phyloP scores from a whole-genome alignment of 176 grass and related monocot species.

The Zoysia pacifica region DNA sequence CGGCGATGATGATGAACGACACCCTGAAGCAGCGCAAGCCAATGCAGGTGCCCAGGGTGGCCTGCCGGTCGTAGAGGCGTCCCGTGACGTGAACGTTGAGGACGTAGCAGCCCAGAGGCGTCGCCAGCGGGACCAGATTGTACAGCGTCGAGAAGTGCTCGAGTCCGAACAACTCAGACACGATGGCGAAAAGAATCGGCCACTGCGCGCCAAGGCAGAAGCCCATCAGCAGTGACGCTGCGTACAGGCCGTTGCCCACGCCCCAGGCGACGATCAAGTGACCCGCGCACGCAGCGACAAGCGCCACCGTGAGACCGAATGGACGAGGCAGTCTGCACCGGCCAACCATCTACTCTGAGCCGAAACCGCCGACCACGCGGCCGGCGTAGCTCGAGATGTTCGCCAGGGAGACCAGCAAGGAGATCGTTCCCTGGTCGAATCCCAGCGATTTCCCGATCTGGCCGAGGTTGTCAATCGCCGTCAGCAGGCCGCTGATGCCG shows the following conservation, averaged over 20 bases:
- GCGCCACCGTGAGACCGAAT: constrained; percentile 28
- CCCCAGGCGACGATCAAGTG: constrained; percentile 74
- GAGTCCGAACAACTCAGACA: constrained; percentile 83
- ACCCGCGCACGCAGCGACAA: constrained; percentile 49
- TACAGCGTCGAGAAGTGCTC: constrained; percentile 91
- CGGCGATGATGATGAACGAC: too few relatives aligned
- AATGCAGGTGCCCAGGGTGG: too few relatives aligned
- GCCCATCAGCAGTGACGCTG: constrained; percentile 60
- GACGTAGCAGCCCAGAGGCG: constrained; percentile 64
- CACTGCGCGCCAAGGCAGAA: constrained; percentile 81
- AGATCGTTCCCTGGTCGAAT: constrained; percentile 47
- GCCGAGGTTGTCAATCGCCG: constrained; percentile 76
- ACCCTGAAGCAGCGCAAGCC: too few relatives aligned
- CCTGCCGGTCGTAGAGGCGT: too few relatives aligned
- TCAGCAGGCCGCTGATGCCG: constrained; percentile 70
- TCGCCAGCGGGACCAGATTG: constrained; percentile 70
- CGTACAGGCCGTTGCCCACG: constrained; percentile 48
- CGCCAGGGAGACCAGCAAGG: constrained; percentile 69
- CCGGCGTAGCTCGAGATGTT: constrained; percentile 87
- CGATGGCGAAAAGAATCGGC: constrained; percentile 79
- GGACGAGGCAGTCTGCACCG: constrained; percentile 63
- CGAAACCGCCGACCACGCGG: constrained; percentile 58
- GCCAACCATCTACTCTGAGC: constrained; percentile 59
- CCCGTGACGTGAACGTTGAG: too few relatives aligned
- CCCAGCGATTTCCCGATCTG: constrained; percentile 83